Base-by-base conservation (phyloP, 768 basidiomycete species). In the Sistotremastrum suecicum region DNA sequence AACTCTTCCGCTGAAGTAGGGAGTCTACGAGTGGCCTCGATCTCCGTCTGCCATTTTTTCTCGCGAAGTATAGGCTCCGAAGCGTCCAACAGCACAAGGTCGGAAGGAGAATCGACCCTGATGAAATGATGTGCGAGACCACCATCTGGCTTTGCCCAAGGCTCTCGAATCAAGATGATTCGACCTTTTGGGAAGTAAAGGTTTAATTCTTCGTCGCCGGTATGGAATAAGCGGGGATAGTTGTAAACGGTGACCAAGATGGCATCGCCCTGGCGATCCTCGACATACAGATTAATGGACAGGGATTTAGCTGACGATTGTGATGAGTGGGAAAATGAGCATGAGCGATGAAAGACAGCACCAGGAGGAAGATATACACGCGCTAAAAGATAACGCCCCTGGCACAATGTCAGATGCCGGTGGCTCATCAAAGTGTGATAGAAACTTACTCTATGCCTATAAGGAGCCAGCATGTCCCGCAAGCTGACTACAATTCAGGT, bases 131-230 rank as follows among this genome's bases (percentile, higher is more conserved):
- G 20, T n/a, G 4, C 7, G n/a, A 50, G 54, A 6, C 37, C 4
- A 7, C 48, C 39, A 5, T 54, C 40, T 7, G 47, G 41, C 42
- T 60, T 60, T 44, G 54, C 49, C 0, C 47, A 49, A 0, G 65
- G 65, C 46, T 66, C 65, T 30, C 60, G 58, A 34, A 66, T 52
- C 30, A 54, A 56, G 12, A 64, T 30, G 11, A 57, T 40, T 4
- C 50, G 51, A 1, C 63, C 63, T 33, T 59, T 38, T 1, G 60
- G 53, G 46, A 63, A 59, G 5, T 62, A 34, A 1, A 49, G 49
- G 29, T 64, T 58, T 41, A 64, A 41, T 5, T 54, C 47, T 9
- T 46, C 34, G 2, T 34, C 4, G 2, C 44, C 46, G 34, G 56
- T 51, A n/a, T 50, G 35, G 32, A 52, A 51, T 3, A 57, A 47